A percentile compares a stretch with the other conserved stretches of the same genome.
These are phyloP conservation scores for Penicillium waksmanii DNA, from an alignment of 495 filamentous ascomycete species.

Conservation along the genomic window DNA sequence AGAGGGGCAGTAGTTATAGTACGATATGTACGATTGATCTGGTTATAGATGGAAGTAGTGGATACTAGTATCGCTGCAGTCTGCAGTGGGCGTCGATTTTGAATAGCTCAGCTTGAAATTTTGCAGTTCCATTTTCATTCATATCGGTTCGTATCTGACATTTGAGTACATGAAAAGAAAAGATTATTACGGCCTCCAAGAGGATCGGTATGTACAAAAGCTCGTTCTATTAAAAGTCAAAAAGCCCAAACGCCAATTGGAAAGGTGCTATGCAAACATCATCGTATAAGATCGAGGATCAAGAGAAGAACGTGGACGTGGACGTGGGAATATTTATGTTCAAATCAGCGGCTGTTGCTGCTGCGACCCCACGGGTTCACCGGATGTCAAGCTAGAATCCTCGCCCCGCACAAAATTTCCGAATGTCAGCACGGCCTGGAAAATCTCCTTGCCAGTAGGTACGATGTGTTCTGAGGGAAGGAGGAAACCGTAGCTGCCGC, in stretches of 20 bases:
- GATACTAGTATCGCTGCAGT: not conserved
- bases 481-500: slow-evolving; percentile 92
- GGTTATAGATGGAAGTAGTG: not conserved
- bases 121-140: not conserved
- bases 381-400: slow-evolving; percentile 10
- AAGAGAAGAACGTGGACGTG: not conserved
- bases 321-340: not conserved
- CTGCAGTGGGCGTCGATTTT: too few species aligned
- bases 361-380: not conserved
- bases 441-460: slow-evolving; percentile 85
- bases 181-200: too few species aligned
- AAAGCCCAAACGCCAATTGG: slow-evolving; percentile 4
- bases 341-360: slow-evolving; percentile 22
- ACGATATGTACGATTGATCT: not conserved
- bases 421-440: slow-evolving; percentile 79
- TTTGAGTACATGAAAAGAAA: not conserved
- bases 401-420: slow-evolving; percentile 69
- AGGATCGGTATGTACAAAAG: too few species aligned
- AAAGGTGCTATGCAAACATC: slow-evolving; percentile 12
- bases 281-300: not conserved
- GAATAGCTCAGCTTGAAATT: not conserved
- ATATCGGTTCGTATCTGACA: not conserved
- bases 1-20: not conserved
- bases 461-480: slow-evolving; percentile 86
- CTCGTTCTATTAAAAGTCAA: not conserved